Conservation (phyloP, 2,329 filamentous ascomycete species). For the Setomelanomma holmii region DNA sequence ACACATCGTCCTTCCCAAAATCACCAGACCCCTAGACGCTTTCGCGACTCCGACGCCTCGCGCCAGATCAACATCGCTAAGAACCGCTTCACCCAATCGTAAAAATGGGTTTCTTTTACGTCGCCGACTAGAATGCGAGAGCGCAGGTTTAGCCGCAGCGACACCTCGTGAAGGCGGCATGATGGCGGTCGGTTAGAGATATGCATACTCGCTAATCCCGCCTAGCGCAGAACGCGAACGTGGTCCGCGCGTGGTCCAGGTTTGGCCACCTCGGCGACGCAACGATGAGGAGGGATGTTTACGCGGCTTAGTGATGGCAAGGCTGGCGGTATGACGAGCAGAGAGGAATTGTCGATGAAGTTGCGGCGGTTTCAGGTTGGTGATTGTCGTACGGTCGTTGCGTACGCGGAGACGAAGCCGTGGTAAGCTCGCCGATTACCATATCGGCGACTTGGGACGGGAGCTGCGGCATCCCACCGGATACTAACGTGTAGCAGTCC, state of each 20-base stretch:
- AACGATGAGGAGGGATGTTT: slow-evolving; percentile 1
- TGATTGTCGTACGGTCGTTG: neutral
- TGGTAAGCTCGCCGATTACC: neutral
- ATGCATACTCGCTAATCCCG: slow-evolving; percentile 9
- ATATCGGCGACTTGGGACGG: neutral
- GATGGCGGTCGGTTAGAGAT: slow-evolving; percentile 19
- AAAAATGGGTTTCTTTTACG: slow-evolving; percentile 6
- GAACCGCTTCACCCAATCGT: slow-evolving; percentile 15
- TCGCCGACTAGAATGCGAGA: slow-evolving; percentile 27
- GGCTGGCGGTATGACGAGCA: neutral
- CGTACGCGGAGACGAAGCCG: neutral
- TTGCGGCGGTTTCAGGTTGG: neutral
- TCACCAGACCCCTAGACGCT: neutral
- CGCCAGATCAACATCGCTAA: slow-evolving; percentile 15
- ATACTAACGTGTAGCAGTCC: neutral
- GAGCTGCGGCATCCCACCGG: neutral
- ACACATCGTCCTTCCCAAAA: neutral
- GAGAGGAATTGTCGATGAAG: neutral
- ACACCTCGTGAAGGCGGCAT: slow-evolving; percentile 6
- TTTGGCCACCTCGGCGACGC: slow-evolving; percentile 10
- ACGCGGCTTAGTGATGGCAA: slow-evolving; percentile 2
- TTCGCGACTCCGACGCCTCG: neutral
- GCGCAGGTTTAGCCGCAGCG: slow-evolving; percentile 17
- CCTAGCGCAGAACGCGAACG: slow-evolving; percentile 20
- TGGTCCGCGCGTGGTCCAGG: slow-evolving; percentile 16